Base-by-base conservation (phyloP, 208 protist genomes). In the Angomonas deanei region DNA sequence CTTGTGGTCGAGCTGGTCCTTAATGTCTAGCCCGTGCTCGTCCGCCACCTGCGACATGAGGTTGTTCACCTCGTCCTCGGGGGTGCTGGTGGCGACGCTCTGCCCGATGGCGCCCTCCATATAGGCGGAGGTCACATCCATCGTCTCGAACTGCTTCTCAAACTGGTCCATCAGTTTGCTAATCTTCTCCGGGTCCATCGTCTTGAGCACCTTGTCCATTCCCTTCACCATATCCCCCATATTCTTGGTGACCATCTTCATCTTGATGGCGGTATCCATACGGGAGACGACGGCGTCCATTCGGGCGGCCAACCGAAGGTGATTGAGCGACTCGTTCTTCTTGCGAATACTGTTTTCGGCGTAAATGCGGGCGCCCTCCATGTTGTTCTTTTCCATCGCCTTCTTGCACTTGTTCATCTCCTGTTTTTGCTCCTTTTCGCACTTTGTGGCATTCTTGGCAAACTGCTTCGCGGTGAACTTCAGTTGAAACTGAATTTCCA, bases 271-370 rank as follows among this genome's bases (percentile, higher is more conserved):
- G 4, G 88, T 96, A 59, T 99, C 93, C 0, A 99, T 71, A 10
- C 97, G 80, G 0, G 88, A 77, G 8, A 97, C 92, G 6, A 99
- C 97, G 5, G 97, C 98, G 70, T 99, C 98, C 48, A 99, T 88
- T 56, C 98, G 86, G 0, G 91, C 87, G n/a, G 91, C 56, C 42
- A 99, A 86, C 5, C 95, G 72, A n/a, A 99, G 77, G 70, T 98
- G 98, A 66, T 99, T 99, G n/a, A 98, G 76, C 5, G 83, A 53
- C 72, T 99, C 91, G 53, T 98, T 98, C 78, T 98, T 97, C 66
- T 99, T 97, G 26, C 98, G 78, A 54, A 99, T 99, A 26, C 96
- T 97, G 71, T 99, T 99, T 76, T 99, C 85, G 26, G 97, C 97
- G 75, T 98, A 98, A 28, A 99, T 99, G 46, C 96, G 84, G 3